A percentile compares a stretch with the other conserved stretches of the same genome.
phyloP scores from a whole-genome alignment of 805 yeast species.

The Metschnikowia borealis region DNA sequence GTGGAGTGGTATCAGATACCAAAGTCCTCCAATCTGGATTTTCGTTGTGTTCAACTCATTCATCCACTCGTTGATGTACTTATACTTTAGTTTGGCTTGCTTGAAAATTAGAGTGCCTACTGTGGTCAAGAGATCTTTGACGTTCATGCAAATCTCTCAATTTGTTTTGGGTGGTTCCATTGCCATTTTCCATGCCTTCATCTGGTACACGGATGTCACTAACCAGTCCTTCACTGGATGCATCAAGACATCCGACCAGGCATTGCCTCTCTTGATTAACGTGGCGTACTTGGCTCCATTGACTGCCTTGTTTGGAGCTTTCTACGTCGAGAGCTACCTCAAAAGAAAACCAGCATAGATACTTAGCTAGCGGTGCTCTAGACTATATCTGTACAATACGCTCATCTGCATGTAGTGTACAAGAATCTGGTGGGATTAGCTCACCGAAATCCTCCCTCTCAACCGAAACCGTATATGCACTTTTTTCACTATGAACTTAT shows the following conservation, averaged over 20 bases:
- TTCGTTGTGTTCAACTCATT: conserved; percentile 78
- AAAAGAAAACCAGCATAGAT: conserved; percentile 19
- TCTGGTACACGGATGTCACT: conserved; percentile 50
- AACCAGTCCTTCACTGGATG: conserved; percentile 41
- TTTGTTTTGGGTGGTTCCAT: conserved; percentile 65
- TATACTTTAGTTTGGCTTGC: conserved; percentile 60
- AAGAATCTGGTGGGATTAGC: background rate
- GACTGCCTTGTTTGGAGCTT: conserved; percentile 61
- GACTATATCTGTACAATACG: background rate
- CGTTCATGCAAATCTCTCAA: conserved; percentile 66
- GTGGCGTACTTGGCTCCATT: conserved; percentile 64
- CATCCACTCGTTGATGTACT: conserved; percentile 72
- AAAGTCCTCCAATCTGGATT: conserved; percentile 76
- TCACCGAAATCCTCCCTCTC: background rate
- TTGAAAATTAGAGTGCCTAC: conserved; percentile 55
- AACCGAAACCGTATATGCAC: background rate
- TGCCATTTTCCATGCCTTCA: conserved; percentile 61
- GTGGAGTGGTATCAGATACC: conserved; percentile 74
- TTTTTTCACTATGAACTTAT: no score
- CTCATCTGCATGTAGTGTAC: background rate
- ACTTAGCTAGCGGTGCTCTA: background rate
- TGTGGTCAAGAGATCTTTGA: conserved; percentile 53
- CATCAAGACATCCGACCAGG: conserved; percentile 54
- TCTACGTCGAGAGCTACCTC: conserved; percentile 57
- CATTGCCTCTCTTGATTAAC: conserved; percentile 58